Conservation (phyloP, 768 basidiomycete genomes). For the Atractiella rhizophila region DNA sequence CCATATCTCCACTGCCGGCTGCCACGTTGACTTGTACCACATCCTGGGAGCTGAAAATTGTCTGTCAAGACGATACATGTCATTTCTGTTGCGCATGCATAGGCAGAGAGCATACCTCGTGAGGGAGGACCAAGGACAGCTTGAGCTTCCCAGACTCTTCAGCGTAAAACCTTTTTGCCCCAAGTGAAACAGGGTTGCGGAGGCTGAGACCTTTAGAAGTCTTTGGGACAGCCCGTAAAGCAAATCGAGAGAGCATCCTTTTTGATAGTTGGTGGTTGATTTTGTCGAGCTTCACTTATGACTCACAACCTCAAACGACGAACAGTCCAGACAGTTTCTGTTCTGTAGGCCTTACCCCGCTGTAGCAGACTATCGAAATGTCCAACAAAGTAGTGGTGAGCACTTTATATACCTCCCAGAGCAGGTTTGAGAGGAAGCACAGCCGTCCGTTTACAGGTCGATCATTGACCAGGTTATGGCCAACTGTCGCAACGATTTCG, state of each 20-base stretch:
- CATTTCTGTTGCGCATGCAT: too few species aligned
- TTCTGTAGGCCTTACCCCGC: background rate
- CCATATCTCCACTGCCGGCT: slow-evolving; percentile 91
- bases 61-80: slow-evolving; percentile 26
- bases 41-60: slow-evolving; percentile 69
- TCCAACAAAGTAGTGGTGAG: slow-evolving; percentile 10
- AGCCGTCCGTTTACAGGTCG: slow-evolving; percentile 38
- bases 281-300: background rate
- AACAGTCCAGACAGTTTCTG: background rate
- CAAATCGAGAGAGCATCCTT: slow-evolving; percentile 6
- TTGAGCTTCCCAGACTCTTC: slow-evolving; percentile 61
- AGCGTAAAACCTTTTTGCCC: slow-evolving; percentile 63
- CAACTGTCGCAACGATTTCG: slow-evolving; percentile 73
- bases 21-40: slow-evolving; percentile 88
- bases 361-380: background rate
- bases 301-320: background rate
- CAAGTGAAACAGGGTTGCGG: slow-evolving; percentile 14
- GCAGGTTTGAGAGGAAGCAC: too few species aligned
- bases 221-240: slow-evolving; percentile 5
- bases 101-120: slow-evolving; percentile 46
- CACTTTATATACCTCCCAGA: too few species aligned
- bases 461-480: slow-evolving; percentile 84
- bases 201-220: too few species aligned
- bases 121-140: slow-evolving; percentile 77
- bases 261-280: background rate